Conservation (phyloP, 352 stramenopile genomes). For the Globisporangium cederbergense region DNA sequence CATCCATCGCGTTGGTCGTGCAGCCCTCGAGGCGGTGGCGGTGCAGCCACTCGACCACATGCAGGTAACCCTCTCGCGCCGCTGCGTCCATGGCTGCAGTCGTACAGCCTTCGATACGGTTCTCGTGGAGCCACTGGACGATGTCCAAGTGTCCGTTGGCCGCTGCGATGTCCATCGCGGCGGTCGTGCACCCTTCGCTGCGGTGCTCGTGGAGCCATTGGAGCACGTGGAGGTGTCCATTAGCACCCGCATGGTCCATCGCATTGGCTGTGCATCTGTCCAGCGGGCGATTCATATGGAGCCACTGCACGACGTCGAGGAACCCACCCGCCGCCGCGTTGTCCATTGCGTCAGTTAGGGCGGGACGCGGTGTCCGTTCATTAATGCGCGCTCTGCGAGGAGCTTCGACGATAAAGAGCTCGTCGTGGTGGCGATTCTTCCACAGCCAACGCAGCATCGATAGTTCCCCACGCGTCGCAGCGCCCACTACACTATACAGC, state of each 20-base stretch:
- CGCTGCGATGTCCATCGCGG: constrained; percentile 6
- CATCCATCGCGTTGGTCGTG: constrained; percentile 9
- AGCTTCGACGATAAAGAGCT: background rate
- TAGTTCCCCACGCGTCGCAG: constrained; percentile 1
- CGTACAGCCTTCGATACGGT: background rate
- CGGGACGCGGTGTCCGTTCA: background rate
- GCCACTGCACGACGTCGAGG: constrained; percentile 1
- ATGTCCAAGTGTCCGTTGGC: background rate
- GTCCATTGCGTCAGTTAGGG: background rate
- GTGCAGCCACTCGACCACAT: constrained; percentile 10
- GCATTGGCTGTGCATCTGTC: background rate
- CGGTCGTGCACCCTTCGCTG: background rate
- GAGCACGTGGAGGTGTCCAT: background rate
- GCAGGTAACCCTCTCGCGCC: background rate
- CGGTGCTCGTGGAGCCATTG: background rate
- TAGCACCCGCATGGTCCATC: background rate
- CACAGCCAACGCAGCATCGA: constrained; percentile 5
- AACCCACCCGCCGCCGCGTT: constrained; percentile 1
- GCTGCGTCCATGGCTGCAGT: constrained; percentile 4
- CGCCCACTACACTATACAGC: background rate
- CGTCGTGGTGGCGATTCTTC: background rate
- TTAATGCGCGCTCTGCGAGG: background rate
- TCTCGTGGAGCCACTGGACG: background rate
- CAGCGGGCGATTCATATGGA: background rate
- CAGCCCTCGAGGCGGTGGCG: constrained; percentile 1